phyloP scores from a whole-genome alignment of 805 yeast genomes.

The Candida taoyuanica region DNA sequence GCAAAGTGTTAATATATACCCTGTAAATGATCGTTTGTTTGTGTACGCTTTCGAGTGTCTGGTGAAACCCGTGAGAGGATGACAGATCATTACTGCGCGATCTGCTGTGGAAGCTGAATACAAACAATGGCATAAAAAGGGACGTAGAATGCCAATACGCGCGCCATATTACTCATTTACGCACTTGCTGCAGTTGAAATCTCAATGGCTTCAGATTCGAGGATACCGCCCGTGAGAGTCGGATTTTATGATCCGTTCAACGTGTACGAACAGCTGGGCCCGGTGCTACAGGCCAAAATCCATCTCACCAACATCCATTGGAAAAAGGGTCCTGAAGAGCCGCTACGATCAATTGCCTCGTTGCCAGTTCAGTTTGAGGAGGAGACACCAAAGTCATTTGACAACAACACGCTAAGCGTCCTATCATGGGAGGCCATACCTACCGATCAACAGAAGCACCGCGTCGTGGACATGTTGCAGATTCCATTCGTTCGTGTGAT shows the following conservation, averaged over 20 bases:
- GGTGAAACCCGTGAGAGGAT: no score
- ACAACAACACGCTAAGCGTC: slow-evolving; percentile 9
- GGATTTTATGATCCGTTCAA: slow-evolving; percentile 77
- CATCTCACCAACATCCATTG: slow-evolving; percentile 69
- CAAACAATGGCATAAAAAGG: no score
- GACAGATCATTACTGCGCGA: no score
- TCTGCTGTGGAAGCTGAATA: no score
- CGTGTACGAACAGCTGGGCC: slow-evolving; percentile 42
- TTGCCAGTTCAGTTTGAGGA: slow-evolving; percentile 52
- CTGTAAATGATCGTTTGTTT: no score
- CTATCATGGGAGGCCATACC: neutral
- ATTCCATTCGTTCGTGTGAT: slow-evolving; percentile 61
- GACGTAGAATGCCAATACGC: no score
- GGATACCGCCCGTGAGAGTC: slow-evolving; percentile 21
- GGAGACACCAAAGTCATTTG: slow-evolving; percentile 44
- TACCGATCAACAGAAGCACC: neutral
- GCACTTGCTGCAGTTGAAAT: no score
- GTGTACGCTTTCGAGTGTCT: no score
- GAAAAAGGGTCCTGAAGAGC: slow-evolving; percentile 47
- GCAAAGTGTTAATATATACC: no score
- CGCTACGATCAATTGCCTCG: slow-evolving; percentile 58
- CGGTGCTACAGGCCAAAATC: slow-evolving; percentile 41
- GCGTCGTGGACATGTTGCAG: slow-evolving; percentile 8
- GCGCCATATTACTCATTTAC: no score
- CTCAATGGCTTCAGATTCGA: neutral